Percentiles rank a stretch among this genome's conserved stretches.
Evolutionary conservation across 2,329 filamentous ascomycete species (phyloP).

Genomic region (Nigrospora sphaerica): DNA sequence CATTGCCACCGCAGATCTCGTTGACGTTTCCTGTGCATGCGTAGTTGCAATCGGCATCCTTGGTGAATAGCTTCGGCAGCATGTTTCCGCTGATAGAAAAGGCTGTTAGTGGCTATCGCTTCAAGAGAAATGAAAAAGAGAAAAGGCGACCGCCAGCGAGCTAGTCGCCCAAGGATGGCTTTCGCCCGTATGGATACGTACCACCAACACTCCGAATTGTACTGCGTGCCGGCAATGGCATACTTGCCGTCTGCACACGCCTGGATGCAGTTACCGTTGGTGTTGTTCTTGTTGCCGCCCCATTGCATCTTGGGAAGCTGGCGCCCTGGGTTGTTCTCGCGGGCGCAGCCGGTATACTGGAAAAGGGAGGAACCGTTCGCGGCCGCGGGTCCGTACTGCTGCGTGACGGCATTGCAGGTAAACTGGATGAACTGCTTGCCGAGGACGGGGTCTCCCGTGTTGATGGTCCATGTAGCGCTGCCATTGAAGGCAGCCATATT

Average conservation of each 20-base stretch:
- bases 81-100: slow-evolving; percentile 26
- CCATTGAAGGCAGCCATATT: slow-evolving; percentile 44
- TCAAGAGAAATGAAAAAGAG: no score
- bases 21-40: slow-evolving; percentile 40
- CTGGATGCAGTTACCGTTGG: slow-evolving; percentile 36
- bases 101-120: no score
- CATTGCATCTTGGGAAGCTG: slow-evolving; percentile 38
- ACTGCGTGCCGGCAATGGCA: slow-evolving; percentile 41
- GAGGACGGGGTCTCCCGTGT: slow-evolving; percentile 44
- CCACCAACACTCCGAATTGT: slow-evolving; percentile 47
- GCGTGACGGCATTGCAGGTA: slow-evolving; percentile 40
- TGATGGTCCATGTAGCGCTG: slow-evolving; percentile 46
- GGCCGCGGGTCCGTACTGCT: slow-evolving; percentile 43
- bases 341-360: slow-evolving; percentile 47
- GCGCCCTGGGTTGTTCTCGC: slow-evolving; percentile 47
- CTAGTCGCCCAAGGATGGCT: no score
- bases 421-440: slow-evolving; percentile 48
- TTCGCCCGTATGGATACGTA: no score
- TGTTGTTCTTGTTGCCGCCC: slow-evolving; percentile 27
- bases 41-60: slow-evolving; percentile 42
- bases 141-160: no score
- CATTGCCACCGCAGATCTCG: slow-evolving; percentile 48
- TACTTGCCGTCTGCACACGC: slow-evolving; percentile 28
- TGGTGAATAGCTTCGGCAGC: slow-evolving; percentile 35
- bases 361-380: slow-evolving; percentile 37